A percentile compares a stretch with the other conserved stretches of the same genome.
These are phyloP conservation scores for Pythium oligandrum DNA, from an alignment of 352 stramenopile genomes.

Conservation along the genomic window DNA sequence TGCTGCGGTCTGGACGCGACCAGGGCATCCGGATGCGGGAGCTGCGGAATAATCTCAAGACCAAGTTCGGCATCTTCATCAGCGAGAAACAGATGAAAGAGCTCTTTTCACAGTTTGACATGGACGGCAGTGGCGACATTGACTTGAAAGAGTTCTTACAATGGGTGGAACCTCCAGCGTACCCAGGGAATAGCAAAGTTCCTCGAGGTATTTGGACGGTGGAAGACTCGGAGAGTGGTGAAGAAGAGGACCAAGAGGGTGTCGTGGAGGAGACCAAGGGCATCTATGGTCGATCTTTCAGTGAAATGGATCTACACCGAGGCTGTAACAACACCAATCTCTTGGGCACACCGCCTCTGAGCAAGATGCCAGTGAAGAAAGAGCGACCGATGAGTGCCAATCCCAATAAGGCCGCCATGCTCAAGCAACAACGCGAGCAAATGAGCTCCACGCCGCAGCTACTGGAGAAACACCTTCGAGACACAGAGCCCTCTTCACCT, in stretches of 20 bases:
- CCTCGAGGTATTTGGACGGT: slow-evolving; percentile 56
- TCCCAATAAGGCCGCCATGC: slow-evolving; percentile 53
- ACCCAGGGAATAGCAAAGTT: slow-evolving; percentile 48
- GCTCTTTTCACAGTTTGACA: slow-evolving; percentile 58
- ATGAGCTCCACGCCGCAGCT: slow-evolving; percentile 11
- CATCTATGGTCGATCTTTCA: background rate
- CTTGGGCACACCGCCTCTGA: slow-evolving; percentile 13
- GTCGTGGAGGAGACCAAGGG: background rate
- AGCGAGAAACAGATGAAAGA: slow-evolving; percentile 70
- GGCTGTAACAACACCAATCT: slow-evolving; percentile 1
- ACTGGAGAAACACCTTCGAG: slow-evolving; percentile 10
- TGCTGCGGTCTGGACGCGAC: slow-evolving; percentile 62
- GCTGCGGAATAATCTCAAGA: slow-evolving; percentile 75
- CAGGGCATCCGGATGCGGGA: slow-evolving; percentile 64
- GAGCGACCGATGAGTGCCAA: slow-evolving; percentile 60
- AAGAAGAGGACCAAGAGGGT: slow-evolving; percentile 4
- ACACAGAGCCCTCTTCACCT: slow-evolving; percentile 1
- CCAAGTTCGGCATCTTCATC: slow-evolving; percentile 72
- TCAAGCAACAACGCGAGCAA: slow-evolving; percentile 58
- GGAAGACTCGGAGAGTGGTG: slow-evolving; percentile 22
- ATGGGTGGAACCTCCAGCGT: slow-evolving; percentile 58
- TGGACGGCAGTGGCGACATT: slow-evolving; percentile 63
- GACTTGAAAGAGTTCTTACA: slow-evolving; percentile 76
- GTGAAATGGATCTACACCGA: background rate
- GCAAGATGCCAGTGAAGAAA: slow-evolving; percentile 31